phyloP scores from a whole-genome alignment of 2,329 filamentous ascomycete genomes.

The Colletotrichum graminicola region DNA sequence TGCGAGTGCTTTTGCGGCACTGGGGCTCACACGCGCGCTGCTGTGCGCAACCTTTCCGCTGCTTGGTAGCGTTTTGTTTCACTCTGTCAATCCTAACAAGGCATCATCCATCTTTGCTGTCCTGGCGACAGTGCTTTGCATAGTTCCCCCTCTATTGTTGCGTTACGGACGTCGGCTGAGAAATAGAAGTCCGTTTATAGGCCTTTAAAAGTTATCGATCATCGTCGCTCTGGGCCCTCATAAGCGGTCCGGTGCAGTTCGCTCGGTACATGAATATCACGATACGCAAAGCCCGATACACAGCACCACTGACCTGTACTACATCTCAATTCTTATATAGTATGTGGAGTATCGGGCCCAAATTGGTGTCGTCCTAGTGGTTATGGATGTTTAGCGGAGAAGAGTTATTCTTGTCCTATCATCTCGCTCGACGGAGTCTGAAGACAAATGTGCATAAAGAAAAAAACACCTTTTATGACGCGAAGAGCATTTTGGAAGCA shows the following conservation, averaged over 20 bases:
- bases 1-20: slow-evolving; percentile 10
- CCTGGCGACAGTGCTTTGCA: slow-evolving; percentile 20
- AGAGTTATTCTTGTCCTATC: too few species aligned
- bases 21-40: slow-evolving; percentile 18
- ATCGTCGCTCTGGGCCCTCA: background rate
- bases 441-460: too few species aligned
- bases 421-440: background rate
- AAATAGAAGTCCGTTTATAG: background rate
- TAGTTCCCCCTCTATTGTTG: slow-evolving; percentile 15
- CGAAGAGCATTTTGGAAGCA: background rate
- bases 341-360: too few species aligned
- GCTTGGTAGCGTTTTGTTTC: slow-evolving; percentile 7
- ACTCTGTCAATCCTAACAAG: slow-evolving; percentile 14
- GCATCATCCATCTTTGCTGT: slow-evolving; percentile 1
- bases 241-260: too few species aligned
- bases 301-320: too few species aligned
- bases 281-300: too few species aligned
- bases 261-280: too few species aligned
- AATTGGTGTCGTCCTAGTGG: too few species aligned
- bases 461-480: background rate
- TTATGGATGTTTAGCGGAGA: too few species aligned
- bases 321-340: too few species aligned
- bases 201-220: background rate
- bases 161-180: slow-evolving; percentile 15
- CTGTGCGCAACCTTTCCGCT: slow-evolving; percentile 22